Percentiles rank a stretch among this genome's conserved stretches.
Conservation (phyloP, 2,329 filamentous ascomycete genomes). For the Paradendryphiella salina region DNA sequence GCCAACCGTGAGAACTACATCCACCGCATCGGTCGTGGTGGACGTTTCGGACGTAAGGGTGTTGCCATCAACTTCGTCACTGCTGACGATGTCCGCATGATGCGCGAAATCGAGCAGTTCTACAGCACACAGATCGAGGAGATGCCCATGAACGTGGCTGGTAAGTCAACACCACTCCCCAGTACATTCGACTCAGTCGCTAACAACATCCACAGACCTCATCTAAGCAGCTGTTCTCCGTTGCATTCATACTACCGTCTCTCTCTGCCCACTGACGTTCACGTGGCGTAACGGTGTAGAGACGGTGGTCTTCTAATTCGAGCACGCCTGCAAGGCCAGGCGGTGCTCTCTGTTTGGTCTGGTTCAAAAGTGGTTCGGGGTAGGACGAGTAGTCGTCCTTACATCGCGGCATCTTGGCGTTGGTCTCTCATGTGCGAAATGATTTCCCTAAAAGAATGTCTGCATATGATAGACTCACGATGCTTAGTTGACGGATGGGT, state of each 20-base stretch:
- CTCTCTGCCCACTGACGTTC: constrained; percentile 28
- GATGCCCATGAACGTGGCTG: constrained; percentile 94
- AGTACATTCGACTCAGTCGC: neutral
- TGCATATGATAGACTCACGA: constrained; percentile 44
- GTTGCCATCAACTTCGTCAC: constrained; percentile 99
- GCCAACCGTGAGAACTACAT: constrained; percentile 99
- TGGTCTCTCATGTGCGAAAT: constrained; percentile 48
- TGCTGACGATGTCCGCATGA: constrained; percentile 98
- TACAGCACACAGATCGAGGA: constrained; percentile 99
- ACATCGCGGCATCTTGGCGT: constrained; percentile 49
- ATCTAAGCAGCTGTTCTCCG: constrained; percentile 43
- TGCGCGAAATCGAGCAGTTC: constrained; percentile 99
- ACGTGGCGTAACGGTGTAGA: constrained; percentile 32
- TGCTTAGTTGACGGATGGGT: constrained; percentile 37
- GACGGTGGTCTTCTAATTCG: constrained; percentile 40
- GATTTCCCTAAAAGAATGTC: constrained; percentile 45
- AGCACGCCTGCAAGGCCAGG: constrained; percentile 40
- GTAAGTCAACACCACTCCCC: constrained; percentile 48
- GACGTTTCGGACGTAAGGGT: constrained; percentile 99
- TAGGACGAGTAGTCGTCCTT: constrained; percentile 38
- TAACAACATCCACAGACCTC: constrained; percentile 38
- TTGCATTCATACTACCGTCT: constrained; percentile 32
- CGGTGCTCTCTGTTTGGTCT: constrained; percentile 32
- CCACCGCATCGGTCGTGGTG: constrained; percentile 98
- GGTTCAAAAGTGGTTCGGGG: constrained; percentile 44